Base-by-base conservation (phyloP, 176 grass and related monocot species). In the Alopecurus myosuroides region DNA sequence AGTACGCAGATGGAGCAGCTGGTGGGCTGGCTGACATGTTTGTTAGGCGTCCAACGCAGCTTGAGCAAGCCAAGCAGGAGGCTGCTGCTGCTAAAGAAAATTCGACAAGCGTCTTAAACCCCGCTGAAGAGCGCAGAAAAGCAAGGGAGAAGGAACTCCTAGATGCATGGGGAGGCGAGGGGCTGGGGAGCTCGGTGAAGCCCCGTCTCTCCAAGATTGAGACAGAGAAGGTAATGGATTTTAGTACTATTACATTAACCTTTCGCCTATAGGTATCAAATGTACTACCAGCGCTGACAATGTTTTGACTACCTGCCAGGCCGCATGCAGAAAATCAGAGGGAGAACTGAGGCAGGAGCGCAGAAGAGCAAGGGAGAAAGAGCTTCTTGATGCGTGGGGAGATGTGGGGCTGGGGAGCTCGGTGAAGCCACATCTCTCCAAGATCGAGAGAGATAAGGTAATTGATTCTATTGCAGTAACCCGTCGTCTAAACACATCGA, bases 391-490 rank as follows among this genome's bases (percentile, higher is more conserved):
- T 71, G 81, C 86, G 13, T 96, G 97, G 93, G 93, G 97, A 78
- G 91, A 89, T 30, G 67, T 94, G 63, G 89, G 93, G 52, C 88
- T 96, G 19, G 91, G 65, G 41, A 99, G 88, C 87, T 94, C 84
- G 5, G 86, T 99, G 77, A 87, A 80, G 56, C 93, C 91, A 29
- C 91, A 83, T 91, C 69, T 94, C 44, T 99, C 97, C 13, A 95
- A 86, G 88, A 92, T 98, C 18, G 91, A 94, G 77, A 82, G 31
- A 56, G 97, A 92, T n/a, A 99, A 99, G 97, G 97, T 92, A 80
- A 79, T 20, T 23, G 25, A 3, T 60, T 75, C 28, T 60, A 39
- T 44, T 64, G 11, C 40, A 79, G 39, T 49, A 36, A 65, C 0
- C 40, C 15, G 70, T 37, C 62, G 34, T 73, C 41, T 78, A 9